Percentiles rank a stretch among this genome's conserved stretches.
Conservation (phyloP, 768 basidiomycete genomes). For the Pseudohyphozyma bogoriensis region DNA sequence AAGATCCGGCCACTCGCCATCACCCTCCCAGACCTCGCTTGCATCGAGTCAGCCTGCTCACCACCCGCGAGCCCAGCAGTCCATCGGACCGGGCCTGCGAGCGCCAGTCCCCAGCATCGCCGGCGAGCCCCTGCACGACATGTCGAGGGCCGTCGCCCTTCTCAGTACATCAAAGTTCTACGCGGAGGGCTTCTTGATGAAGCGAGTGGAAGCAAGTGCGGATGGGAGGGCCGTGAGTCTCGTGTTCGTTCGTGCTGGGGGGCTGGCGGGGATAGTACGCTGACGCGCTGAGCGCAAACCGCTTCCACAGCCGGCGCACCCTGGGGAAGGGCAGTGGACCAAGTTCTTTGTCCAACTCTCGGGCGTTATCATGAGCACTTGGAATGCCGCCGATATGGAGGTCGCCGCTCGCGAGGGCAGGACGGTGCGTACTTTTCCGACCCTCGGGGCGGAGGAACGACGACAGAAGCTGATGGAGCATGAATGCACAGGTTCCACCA, state of each 20-base stretch:
- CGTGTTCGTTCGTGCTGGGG: too few species aligned
- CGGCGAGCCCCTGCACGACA: constrained; percentile 26
- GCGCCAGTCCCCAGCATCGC: constrained; percentile 14
- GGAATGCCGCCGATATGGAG: constrained; percentile 83
- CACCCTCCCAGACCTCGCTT: background rate
- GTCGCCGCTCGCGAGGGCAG: constrained; percentile 67
- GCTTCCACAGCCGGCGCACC: constrained; percentile 56
- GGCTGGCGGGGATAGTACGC: background rate
- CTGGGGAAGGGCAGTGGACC: constrained; percentile 57
- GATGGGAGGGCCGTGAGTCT: constrained; percentile 48
- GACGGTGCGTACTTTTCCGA: constrained; percentile 9
- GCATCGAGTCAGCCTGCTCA: background rate
- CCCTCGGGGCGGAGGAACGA: background rate
- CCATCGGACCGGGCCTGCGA: background rate
- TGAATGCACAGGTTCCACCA: constrained; percentile 65
- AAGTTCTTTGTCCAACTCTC: constrained; percentile 77
- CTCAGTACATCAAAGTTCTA: constrained; percentile 28
- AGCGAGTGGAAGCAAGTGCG: constrained; percentile 63
- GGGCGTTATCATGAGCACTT: constrained; percentile 77
- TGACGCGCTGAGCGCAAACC: background rate
- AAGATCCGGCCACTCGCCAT: background rate
- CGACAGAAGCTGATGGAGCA: background rate
- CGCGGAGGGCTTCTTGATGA: constrained; percentile 45
- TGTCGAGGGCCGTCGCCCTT: constrained; percentile 13
- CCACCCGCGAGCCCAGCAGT: background rate